phyloP scores from a whole-genome alignment of 495 filamentous ascomycete genomes.

The Neurospora sp. region DNA sequence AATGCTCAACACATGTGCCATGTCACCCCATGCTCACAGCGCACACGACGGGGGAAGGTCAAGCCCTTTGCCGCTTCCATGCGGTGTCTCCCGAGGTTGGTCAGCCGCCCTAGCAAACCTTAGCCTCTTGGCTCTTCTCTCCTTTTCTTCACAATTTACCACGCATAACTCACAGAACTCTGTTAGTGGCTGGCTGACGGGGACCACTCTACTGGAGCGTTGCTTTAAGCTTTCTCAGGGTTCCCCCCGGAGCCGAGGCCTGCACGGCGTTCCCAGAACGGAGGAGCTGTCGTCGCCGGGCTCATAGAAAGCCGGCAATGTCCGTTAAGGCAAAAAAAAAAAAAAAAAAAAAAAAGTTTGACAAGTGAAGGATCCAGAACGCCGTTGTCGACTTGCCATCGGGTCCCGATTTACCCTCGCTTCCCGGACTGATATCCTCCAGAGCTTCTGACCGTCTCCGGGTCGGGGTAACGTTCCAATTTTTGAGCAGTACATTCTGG shows the following conservation, averaged over 20 bases:
- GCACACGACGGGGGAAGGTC: no score
- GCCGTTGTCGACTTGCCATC: neutral
- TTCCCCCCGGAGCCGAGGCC: neutral
- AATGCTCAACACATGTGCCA: no score
- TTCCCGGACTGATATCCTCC: neutral
- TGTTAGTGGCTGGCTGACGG: no score
- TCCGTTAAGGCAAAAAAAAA: neutral
- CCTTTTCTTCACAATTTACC: no score
- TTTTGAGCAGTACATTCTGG: neutral
- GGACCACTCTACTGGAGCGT: no score
- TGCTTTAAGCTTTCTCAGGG: neutral
- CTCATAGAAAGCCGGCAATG: neutral
- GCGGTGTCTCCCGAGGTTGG: no score
- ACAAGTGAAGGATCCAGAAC: neutral
- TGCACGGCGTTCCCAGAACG: neutral
- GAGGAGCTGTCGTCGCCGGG: neutral
- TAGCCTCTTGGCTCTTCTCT: no score
- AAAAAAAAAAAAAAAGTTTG: neutral
- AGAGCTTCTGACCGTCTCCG: neutral
- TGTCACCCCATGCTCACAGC: no score
- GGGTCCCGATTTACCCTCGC: neutral
- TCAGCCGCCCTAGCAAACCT: no score
- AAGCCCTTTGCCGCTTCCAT: no score
- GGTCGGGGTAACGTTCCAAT: neutral
- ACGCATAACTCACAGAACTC: no score